These are phyloP conservation scores for Raphidocelis subcapitata DNA, from an alignment of 139 green algal genomes.

Conservation along the genomic window DNA sequence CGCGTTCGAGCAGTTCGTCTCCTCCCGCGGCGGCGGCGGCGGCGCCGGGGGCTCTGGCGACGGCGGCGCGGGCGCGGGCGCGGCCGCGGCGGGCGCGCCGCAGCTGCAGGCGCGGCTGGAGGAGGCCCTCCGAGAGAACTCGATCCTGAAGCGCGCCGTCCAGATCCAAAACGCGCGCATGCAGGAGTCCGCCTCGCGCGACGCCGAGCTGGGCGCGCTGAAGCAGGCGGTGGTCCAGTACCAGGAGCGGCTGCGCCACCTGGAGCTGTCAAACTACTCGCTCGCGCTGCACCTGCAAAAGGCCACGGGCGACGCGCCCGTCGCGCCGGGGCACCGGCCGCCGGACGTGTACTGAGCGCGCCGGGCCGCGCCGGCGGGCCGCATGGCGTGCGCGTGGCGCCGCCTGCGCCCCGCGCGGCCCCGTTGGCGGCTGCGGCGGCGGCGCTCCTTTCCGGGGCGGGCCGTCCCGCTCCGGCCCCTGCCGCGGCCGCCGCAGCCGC, in stretches of 20 bases:
- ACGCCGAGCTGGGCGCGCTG: conserved; percentile 54
- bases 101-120: conserved; percentile 23
- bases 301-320: conserved; percentile 40
- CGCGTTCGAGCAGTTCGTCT: conserved; percentile 70
- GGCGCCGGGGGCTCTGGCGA: not conserved
- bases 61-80: not conserved
- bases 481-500: too few species aligned
- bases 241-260: conserved; percentile 54
- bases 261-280: conserved; percentile 82
- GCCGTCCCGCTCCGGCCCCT: too few species aligned
- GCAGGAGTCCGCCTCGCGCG: conserved; percentile 43
- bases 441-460: too few species aligned
- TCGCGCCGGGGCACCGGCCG: conserved; percentile 19
- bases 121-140: conserved; percentile 49
- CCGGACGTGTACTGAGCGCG: conserved; percentile 67
- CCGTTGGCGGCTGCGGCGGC: too few species aligned
- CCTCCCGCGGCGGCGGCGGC: conserved; percentile 12
- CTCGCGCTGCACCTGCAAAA: conserved; percentile 73
- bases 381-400: not conserved
- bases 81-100: not conserved
- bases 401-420: not conserved
- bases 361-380: too few species aligned
- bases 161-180: conserved; percentile 75
- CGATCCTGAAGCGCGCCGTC: conserved; percentile 83
- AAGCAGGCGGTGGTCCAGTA: conserved; percentile 50